Evolutionary conservation across 2,329 filamentous ascomycete species (phyloP), one percentile per base, ranked within the genome.

Genomic region (Alternaria sp.): DNA sequence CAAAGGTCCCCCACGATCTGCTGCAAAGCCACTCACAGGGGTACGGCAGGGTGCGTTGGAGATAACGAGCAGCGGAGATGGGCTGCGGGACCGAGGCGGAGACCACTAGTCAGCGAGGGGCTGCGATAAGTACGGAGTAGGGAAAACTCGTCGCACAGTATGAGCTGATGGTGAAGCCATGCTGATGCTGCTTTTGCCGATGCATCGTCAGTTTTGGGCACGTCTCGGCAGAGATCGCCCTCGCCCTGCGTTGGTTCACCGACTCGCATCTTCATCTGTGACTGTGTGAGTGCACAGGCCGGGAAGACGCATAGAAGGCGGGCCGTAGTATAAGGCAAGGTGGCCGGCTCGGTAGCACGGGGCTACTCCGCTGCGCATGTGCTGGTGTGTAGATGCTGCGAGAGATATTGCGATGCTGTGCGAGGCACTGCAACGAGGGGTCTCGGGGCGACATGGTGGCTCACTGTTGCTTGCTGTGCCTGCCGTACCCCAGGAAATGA

Each of bases 1-100:
- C 64, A 61, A 58, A 57, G 62, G 66, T 68, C 69, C 36, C 69
- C 71, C 72, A 72, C 72, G 65, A 71, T 71, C 66, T 69, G 66
- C 61, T 62, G 64, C 61, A 61, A 68, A 60, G 64, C 64, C 67
- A 71, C 68, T 66, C 43, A 65, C 66, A 74, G 69, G 72, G 70
- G 69, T 57, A 65, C 65, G 62, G 61, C 68, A 68, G 67, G 68
- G 67, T 54, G n/a, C 30, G 50, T 60, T 62, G 70, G 59, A 62
- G 64, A 61, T 62, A 62, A 59, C 52, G 51, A 66, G 64, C 61
- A 61, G 65, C 64, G 69, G 67, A 69, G 56, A 61, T 66, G 54
- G 67, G 62, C 60, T 62, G 59, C 47, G 50, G 23, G 57, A 60
- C 45, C 21, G 44, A 40, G 49, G 23, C 60, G 50, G 63, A 44